Evolutionary conservation across 1,284 basidiomycete species (phyloP).

Genomic region (Stygiomarasmius scandens): DNA sequence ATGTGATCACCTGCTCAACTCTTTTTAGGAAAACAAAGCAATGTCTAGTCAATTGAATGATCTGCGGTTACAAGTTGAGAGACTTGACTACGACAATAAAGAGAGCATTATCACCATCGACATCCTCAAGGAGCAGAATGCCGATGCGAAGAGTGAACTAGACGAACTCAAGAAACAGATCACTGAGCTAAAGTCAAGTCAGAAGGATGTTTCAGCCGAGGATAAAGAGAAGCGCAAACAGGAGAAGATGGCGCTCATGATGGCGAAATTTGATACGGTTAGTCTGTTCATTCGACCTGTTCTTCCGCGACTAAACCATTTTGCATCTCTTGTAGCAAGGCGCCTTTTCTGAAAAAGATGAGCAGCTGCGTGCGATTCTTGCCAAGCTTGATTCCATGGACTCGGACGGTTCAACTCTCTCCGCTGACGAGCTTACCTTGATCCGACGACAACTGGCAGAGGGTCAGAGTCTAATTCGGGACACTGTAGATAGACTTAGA

Average conservation of each 20-base stretch:
- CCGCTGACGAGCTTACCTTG: slow-evolving; percentile 77
- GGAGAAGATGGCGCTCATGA: slow-evolving; percentile 99
- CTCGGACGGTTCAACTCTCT: slow-evolving; percentile 52
- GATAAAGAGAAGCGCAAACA: slow-evolving; percentile 99
- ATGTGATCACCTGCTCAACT: not conserved
- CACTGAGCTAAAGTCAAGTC: slow-evolving; percentile 75
- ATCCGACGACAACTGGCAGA: slow-evolving; percentile 90
- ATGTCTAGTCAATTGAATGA: slow-evolving; percentile 93
- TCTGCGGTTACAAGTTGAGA: slow-evolving; percentile 87
- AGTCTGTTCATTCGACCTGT: slow-evolving; percentile 33
- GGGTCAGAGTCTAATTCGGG: slow-evolving; percentile 82
- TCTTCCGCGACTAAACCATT: slow-evolving; percentile 13
- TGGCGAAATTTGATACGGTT: slow-evolving; percentile 97
- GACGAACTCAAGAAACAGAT: slow-evolving; percentile 89
- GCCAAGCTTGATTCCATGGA: slow-evolving; percentile 83
- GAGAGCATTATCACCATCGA: slow-evolving; percentile 95
- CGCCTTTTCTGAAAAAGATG: slow-evolving; percentile 91
- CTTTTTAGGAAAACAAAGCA: slow-evolving; percentile 81
- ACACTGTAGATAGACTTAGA: slow-evolving; percentile 88
- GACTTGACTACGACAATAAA: slow-evolving; percentile 95
- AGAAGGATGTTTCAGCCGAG: slow-evolving; percentile 87
- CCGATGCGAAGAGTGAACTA: slow-evolving; percentile 85
- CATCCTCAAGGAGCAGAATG: slow-evolving; percentile 93
- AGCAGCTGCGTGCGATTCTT: slow-evolving; percentile 83
- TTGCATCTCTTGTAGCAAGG: slow-evolving; percentile 59